A percentile compares a stretch with the other conserved stretches of the same genome.
Evolutionary conservation across 2,329 filamentous ascomycete genomes (phyloP).

Genomic region (Dactylonectria macrodidyma): DNA sequence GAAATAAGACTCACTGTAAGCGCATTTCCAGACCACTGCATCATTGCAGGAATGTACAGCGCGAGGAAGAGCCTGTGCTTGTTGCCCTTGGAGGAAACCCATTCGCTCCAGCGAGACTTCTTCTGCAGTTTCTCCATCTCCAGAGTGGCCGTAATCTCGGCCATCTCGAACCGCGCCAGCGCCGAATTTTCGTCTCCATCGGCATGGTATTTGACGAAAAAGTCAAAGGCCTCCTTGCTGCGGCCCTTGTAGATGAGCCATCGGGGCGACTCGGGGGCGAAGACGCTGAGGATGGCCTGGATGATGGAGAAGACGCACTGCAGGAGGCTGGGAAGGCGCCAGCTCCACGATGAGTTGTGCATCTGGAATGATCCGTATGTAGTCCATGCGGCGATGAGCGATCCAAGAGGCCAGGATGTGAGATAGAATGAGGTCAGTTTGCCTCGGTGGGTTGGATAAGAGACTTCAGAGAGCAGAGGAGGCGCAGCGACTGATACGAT

Average conservation of each 20-base stretch:
- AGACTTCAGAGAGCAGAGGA: conserved; percentile 54
- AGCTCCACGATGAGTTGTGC: conserved; percentile 58
- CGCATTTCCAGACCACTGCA: conserved; percentile 50
- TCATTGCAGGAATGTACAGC: conserved; percentile 48
- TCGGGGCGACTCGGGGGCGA: conserved; percentile 40
- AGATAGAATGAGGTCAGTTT: conserved; percentile 50
- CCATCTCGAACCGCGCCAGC: conserved; percentile 41
- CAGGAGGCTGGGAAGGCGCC: conserved; percentile 64
- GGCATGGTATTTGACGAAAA: conserved; percentile 43
- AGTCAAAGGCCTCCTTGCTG: conserved; percentile 39
- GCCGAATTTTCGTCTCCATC: conserved; percentile 36
- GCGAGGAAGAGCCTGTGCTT: conserved; percentile 51
- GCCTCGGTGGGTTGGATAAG: conserved; percentile 54
- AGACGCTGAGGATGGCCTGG: conserved; percentile 30
- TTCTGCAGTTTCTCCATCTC: conserved; percentile 46
- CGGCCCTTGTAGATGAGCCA: conserved; percentile 48
- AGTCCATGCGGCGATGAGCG: conserved; percentile 43
- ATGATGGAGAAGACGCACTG: conserved; percentile 54
- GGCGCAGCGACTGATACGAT: conserved; percentile 50
- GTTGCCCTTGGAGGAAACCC: conserved; percentile 46
- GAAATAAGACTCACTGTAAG: conserved; percentile 37
- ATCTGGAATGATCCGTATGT: conserved; percentile 61
- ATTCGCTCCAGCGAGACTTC: conserved; percentile 40
- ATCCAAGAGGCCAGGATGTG: conserved; percentile 38
- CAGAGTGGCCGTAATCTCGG: conserved; percentile 39